phyloP scores from a whole-genome alignment of 1,284 basidiomycete species.

The Stygiomarasmius scandens region DNA sequence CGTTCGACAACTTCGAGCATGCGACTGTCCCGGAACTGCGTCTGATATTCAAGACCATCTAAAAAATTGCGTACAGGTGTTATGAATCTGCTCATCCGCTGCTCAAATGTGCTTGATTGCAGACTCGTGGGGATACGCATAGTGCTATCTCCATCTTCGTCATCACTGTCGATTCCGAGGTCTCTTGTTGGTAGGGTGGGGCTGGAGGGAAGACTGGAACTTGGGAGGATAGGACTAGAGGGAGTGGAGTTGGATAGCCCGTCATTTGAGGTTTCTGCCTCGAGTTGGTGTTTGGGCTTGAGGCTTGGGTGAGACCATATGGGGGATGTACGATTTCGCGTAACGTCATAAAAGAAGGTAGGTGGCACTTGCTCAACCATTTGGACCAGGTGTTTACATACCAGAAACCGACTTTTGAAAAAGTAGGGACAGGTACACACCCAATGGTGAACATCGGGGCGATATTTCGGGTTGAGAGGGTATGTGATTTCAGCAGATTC shows the following conservation, averaged over 20 bases:
- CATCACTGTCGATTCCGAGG: background rate
- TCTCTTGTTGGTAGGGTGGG: background rate
- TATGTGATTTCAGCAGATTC: slow-evolving; percentile 22
- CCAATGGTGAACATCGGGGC: slow-evolving; percentile 22
- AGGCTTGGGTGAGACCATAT: background rate
- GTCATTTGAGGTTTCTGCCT: background rate
- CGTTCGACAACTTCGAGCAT: slow-evolving; percentile 32
- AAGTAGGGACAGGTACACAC: slow-evolving; percentile 25
- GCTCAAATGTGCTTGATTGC: slow-evolving; percentile 23
- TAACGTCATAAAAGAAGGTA: slow-evolving; percentile 26
- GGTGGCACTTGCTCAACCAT: slow-evolving; percentile 20
- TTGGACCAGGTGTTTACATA: slow-evolving; percentile 32
- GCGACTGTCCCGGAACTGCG: slow-evolving; percentile 35
- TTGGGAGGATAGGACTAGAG: background rate
- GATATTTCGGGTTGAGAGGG: slow-evolving; percentile 28
- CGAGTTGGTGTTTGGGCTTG: background rate
- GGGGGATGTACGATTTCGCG: background rate
- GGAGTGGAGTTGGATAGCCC: background rate
- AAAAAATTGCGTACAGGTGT: too few species aligned
- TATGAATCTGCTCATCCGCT: slow-evolving; percentile 23
- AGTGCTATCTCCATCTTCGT: background rate
- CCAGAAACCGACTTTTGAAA: slow-evolving; percentile 23
- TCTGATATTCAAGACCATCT: too few species aligned
- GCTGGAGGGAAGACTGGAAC: background rate
- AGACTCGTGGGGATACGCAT: background rate